Evolutionary conservation across 1,284 basidiomycete genomes (phyloP), one percentile per base, ranked within the genome.

Genomic region (Leccinum angustisporum): DNA sequence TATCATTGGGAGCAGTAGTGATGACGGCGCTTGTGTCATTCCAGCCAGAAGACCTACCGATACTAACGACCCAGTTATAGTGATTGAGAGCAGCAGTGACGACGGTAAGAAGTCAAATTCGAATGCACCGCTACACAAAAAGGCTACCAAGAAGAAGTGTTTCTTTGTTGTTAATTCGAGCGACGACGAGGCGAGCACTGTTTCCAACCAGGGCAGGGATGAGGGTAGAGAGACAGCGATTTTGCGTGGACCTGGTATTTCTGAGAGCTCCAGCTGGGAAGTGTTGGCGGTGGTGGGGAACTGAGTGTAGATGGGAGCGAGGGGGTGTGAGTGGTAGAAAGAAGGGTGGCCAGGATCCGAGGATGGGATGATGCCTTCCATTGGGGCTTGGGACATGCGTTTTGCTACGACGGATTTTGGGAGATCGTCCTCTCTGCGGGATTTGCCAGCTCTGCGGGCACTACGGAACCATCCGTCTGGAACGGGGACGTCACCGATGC

Each of bases 401-500:
- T 74, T 76, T 60, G 72, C 71, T 21, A 76, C 66, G 57, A 75
- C 72, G 34, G 75, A 73, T 65, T 76, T 74, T 16, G 72, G 74
- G 13, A 76, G 78, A 69, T 80, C 78, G 61, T 87, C 85, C 34
- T 84, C 82, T 61, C 85, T 81, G 64, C 81, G 78, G 71, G 75
- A 75, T 72, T 89, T 90, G 57, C 81, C 83, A 57, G 87, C 83
- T 57, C 90, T 82, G 54, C 72, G 72, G 50, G 90, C 88, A 73
- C 88, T 90, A 69, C 82, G 82, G 77, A 91, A 92, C 81, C 85
- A 85, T 14, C 87, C 88, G 56, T 89, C 86, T 51, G 90, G 90
- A 18, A 91, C 86, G 40, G 75, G 71, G 25, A 85, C 75, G 72
- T 88, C 83, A 36, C 87, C 86, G 61, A 90, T 80, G 38, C 83